Conservation (phyloP, 371 early-diverging fungal genomes). For the Mucor racemosus region DNA sequence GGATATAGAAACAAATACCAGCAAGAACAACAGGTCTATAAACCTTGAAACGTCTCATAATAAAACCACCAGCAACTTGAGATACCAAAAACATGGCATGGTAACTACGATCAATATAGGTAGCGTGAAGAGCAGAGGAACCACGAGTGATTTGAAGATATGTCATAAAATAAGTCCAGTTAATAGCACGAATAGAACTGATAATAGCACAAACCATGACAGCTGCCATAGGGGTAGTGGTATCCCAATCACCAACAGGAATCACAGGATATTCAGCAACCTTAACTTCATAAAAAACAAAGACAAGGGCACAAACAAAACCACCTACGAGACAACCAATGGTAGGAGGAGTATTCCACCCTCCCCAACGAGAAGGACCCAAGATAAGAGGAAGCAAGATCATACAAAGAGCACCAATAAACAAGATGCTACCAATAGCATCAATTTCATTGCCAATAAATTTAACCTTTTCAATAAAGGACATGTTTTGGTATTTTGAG, state of each 20-base stretch:
- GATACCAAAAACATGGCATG: slow-evolving; percentile 37
- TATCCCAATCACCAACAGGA: slow-evolving; percentile 50
- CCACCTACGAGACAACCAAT: slow-evolving; percentile 33
- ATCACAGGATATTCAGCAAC: slow-evolving; percentile 49
- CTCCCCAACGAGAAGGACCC: slow-evolving; percentile 44
- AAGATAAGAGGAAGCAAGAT: slow-evolving; percentile 51
- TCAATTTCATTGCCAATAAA: slow-evolving; percentile 50
- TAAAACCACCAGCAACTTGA: slow-evolving; percentile 36
- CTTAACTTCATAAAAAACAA: slow-evolving; percentile 49
- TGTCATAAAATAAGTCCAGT: slow-evolving; percentile 44
- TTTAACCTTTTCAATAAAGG: slow-evolving; percentile 15
- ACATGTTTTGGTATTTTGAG: background rate
- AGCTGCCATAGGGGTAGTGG: slow-evolving; percentile 49
- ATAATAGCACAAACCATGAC: slow-evolving; percentile 44
- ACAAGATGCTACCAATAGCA: slow-evolving; percentile 44
- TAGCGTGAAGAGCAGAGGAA: slow-evolving; percentile 26
- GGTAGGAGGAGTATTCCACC: slow-evolving; percentile 39
- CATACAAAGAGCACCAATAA: slow-evolving; percentile 45
- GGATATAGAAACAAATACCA: slow-evolving; percentile 61
- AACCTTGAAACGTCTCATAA: slow-evolving; percentile 49
- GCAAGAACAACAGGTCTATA: slow-evolving; percentile 56
- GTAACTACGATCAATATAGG: slow-evolving; percentile 44
- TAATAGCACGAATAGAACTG: slow-evolving; percentile 45
- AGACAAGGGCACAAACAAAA: slow-evolving; percentile 29
- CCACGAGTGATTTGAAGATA: slow-evolving; percentile 56